Base-by-base conservation (phyloP, 2,329 filamentous ascomycete genomes). In the Zymoseptoria tritici region DNA sequence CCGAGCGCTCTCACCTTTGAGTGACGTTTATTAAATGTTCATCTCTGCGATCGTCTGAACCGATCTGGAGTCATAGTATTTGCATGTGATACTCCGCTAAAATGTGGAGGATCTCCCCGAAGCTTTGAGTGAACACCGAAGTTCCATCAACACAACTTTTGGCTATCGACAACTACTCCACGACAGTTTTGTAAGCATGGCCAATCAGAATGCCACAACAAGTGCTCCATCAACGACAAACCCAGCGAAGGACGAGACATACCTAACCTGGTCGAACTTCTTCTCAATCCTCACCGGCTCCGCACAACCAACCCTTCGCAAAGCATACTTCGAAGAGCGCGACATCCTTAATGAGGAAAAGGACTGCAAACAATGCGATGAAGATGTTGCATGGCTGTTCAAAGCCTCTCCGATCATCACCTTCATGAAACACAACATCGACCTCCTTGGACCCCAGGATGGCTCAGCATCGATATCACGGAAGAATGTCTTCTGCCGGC, bases 341-440 rank as follows among this genome's bases (percentile, higher is more conserved):
- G 91, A 95, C 78, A 79, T 82, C 58, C 81, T 85, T 59, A 86
- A 91, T 76, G 91, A 94, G 77, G 83, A 83, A 62, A 78, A 81
- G 29, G 91, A 97, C 81, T 92, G 89, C 80, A 82, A 81, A 70
- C 85, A 85, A 57, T 96, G 91, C 80, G 90, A 97, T 71, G 78
- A 86, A 51, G 84, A 90, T 75, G 86, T 90, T 59, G 88, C 94
- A 75, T 97, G 89, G 80, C 83, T 95, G 42, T 85, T 97, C 69
- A 78, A 85, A 71, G 89, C 92, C 80, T 93, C 88, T 58, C 94
- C 94, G 26, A 85, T 90, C 59, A 86, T 99, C 61, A 87, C 88
- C 62, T 99, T 96, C 81, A 80, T 99, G 76, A 85, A 85, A 58
- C 85, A 94, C 65, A 90, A 91, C 74, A 88, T 97, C 68, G 79